Conservation (phyloP, 2,329 filamentous ascomycete genomes). For the Colletotrichum spaethianum region DNA sequence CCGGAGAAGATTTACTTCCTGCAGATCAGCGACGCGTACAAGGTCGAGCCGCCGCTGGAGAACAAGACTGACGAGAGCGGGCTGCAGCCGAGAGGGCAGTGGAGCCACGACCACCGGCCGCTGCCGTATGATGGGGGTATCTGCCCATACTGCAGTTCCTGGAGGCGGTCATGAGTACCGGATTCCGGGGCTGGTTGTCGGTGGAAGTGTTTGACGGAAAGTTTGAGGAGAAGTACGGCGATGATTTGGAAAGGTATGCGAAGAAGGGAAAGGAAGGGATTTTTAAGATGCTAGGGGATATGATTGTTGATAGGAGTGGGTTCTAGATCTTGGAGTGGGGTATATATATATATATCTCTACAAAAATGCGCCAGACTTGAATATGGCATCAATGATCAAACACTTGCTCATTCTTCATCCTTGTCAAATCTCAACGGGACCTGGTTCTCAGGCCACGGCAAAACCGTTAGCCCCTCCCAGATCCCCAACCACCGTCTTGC, state of each 20-base stretch:
- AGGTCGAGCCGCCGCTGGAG: slow-evolving; percentile 68
- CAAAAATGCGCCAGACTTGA: neutral
- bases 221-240: slow-evolving; percentile 50
- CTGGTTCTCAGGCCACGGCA: slow-evolving; percentile 45
- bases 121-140: slow-evolving; percentile 81
- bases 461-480: slow-evolving; percentile 48
- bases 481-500: slow-evolving; percentile 48
- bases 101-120: slow-evolving; percentile 81
- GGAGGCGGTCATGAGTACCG: slow-evolving; percentile 76
- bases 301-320: slow-evolving; percentile 24
- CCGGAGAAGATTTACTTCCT: slow-evolving; percentile 80
- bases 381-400: neutral
- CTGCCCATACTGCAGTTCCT: slow-evolving; percentile 77
- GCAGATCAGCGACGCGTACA: slow-evolving; percentile 83
- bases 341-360: neutral
- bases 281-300: slow-evolving; percentile 32
- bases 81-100: slow-evolving; percentile 72
- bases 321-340: too few relatives aligned
- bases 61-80: slow-evolving; percentile 64
- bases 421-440: neutral
- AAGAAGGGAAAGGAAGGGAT: slow-evolving; percentile 44
- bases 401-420: neutral
- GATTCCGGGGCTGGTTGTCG: slow-evolving; percentile 77
- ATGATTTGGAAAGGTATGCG: slow-evolving; percentile 47
- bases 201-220: slow-evolving; percentile 69